Evolutionary conservation across 2,329 filamentous ascomycete genomes (phyloP), one percentile per base, ranked within the genome.

Genomic region (Berkeleyomyces basicola): DNA sequence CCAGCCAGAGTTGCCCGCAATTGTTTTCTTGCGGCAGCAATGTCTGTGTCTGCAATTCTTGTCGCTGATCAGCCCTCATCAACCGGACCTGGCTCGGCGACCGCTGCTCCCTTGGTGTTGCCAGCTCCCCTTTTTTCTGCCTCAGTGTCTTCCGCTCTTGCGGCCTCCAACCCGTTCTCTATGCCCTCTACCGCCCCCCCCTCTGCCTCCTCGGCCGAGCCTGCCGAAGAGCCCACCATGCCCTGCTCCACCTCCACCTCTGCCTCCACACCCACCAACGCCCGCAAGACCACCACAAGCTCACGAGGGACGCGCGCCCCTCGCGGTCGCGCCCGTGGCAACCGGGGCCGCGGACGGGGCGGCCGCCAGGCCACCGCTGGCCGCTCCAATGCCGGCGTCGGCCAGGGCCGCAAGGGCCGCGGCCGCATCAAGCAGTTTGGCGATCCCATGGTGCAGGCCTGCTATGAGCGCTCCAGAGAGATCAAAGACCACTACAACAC

Each of bases 401-500:
- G 62, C 53, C 61, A 63, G 58, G 63, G 23, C 42, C 43, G 55
- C 58, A 59, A 63, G 53, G 40, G 77, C 64, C 76, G 78, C 66
- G 78, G 78, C 65, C 78, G 79, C 63, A 77, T 78, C 70, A 83
- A 83, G 72, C 77, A 77, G 67, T 82, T 82, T 68, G 73, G 76
- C 65, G 77, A 80, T 66, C 73, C 76, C 66, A 77, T 76, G 66
- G 77, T 79, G 61, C 81, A 83, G 70, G 80, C 80, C 59, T 77
- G 78, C 63, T 80, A 82, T 67, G 81, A 83, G 70, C 82, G 86
- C 62, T 82, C 85, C 70, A 78, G 85, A 67, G 80, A 86, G 67
- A 76, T 88, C 68, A 85, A 85, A 71, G 81, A 82, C 63, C 77
- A 77, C 33, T 88, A 82, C 71, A 78, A 82, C n/a, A 75, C 79